Conservation (phyloP, 208 protist genomes). For the Strigomonas culicis region DNA sequence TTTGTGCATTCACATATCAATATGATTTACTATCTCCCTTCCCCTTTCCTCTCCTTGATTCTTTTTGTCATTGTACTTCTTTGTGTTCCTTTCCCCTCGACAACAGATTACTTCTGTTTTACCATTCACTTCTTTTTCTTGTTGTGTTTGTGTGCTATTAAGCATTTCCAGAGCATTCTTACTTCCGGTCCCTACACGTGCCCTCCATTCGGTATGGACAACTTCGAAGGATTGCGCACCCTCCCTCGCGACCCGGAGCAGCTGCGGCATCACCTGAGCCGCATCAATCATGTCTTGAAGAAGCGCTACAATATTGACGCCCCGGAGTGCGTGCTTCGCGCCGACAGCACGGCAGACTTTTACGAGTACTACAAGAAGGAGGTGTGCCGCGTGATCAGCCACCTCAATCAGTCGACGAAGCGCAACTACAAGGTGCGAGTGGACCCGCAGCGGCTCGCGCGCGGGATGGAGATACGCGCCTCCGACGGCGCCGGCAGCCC, state of each 20-base stretch:
- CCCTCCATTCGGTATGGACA: conserved; percentile 32
- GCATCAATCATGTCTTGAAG: conserved; percentile 73
- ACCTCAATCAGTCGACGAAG: conserved; percentile 49
- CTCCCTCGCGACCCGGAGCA: conserved; percentile 54
- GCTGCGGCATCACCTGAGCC: conserved; percentile 55
- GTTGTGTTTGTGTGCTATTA: neutral
- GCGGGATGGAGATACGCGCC: conserved; percentile 41
- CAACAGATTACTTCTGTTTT: too few relatives aligned
- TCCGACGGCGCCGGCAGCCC: neutral
- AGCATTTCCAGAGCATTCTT: neutral
- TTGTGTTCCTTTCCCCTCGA: too few relatives aligned
- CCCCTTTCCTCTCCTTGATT: too few relatives aligned
- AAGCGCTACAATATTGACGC: conserved; percentile 65
- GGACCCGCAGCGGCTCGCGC: conserved; percentile 41
- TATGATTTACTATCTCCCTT: too few relatives aligned
- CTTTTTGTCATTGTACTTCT: too few relatives aligned
- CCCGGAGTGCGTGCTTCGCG: conserved; percentile 63
- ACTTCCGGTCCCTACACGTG: neutral
- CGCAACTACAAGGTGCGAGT: conserved; percentile 62
- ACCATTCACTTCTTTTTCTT: too few relatives aligned
- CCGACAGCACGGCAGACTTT: conserved; percentile 59
- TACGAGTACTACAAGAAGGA: conserved; percentile 58
- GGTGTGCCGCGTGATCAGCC: conserved; percentile 48
- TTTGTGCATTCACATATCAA: neutral
- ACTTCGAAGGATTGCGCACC: conserved; percentile 67